Evolutionary conservation across 2,329 filamentous ascomycete genomes (phyloP), one percentile per base, ranked within the genome.

Genomic region (Nigrograna mackinnonii): DNA sequence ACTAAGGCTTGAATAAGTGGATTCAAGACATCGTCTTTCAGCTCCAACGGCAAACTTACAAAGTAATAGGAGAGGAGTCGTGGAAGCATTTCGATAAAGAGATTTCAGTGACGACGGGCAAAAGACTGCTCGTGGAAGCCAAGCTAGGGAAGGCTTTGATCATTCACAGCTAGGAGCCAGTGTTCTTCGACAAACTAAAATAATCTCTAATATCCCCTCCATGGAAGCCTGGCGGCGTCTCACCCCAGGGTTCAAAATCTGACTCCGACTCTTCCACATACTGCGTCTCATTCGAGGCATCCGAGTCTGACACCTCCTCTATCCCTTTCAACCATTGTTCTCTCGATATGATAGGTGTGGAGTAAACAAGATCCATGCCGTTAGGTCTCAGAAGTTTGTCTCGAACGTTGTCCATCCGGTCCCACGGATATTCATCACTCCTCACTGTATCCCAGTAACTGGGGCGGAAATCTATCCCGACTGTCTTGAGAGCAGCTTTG

Each of bases 351-450:
- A 6, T 12, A 4, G 44, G 45, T 18, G 26, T n/a, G 14, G 35
- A 35, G 24, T 49, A 53, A 2, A 43, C 35, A 5, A 53, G 28
- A 26, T 43, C 24, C 13, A 44, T 38, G 6, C 35, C 43, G 22
- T 43, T 44, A 7, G 42, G 42, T 20, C 34, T 30, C 31, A 43
- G 21, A 4, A 47, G 3, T 28, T 37, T 26, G 24, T 50, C 44
- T 31, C 43, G 19, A 6, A 53, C 4, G 11, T n/a, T 17, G 16
- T 45, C 47, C 40, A 50, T 50, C 11, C n/a, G 26, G 26, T 49
- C 47, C 44, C 47, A 50, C 11, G 50, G 47, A 35, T 48, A 53
- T 22, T 14, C 41, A 7, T 38, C 36, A 2, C 21, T 35, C 22
- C 28, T 14, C n/a, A 12, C 21, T 3, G 19, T 16, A 5, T 19